Conservation (phyloP, 306 rosid genomes). For the Inga oerstediana region DNA sequence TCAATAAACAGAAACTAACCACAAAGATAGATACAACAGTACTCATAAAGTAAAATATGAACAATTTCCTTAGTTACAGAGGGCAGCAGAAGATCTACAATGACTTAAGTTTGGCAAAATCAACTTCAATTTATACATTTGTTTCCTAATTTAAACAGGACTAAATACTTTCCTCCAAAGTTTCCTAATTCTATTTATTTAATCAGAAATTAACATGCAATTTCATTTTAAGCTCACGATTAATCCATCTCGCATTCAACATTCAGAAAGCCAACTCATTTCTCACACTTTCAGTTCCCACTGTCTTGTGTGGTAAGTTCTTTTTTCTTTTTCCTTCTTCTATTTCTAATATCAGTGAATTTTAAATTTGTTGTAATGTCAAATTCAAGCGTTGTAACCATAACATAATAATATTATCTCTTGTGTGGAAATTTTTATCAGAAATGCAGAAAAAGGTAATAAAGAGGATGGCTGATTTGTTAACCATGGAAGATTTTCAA, state of each 20-base stretch:
- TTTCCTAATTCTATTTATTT: background rate
- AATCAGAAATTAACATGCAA: background rate
- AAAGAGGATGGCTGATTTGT: background rate
- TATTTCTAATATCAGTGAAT: background rate
- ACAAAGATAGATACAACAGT: conserved; percentile 12
- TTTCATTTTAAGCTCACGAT: too few relatives aligned
- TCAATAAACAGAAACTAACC: conserved; percentile 23
- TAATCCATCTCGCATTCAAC: too few relatives aligned
- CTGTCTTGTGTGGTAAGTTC: too few relatives aligned
- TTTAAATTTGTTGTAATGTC: background rate
- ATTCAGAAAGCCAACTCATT: too few relatives aligned
- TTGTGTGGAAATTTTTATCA: background rate
- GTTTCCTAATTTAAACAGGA: background rate
- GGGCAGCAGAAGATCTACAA: too few relatives aligned
- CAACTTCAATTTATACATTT: background rate
- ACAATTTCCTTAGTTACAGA: conserved; percentile 15
- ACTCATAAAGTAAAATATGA: conserved; percentile 31
- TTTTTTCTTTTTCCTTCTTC: background rate
- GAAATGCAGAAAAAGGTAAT: background rate
- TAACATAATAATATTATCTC: background rate
- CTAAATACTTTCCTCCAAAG: background rate
- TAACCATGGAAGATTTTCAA: background rate
- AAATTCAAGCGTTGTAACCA: background rate
- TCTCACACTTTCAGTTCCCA: too few relatives aligned
- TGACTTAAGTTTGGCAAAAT: too few relatives aligned